Conservation (phyloP, 257 asterid genomes). For the Nicotiana sylvestris region DNA sequence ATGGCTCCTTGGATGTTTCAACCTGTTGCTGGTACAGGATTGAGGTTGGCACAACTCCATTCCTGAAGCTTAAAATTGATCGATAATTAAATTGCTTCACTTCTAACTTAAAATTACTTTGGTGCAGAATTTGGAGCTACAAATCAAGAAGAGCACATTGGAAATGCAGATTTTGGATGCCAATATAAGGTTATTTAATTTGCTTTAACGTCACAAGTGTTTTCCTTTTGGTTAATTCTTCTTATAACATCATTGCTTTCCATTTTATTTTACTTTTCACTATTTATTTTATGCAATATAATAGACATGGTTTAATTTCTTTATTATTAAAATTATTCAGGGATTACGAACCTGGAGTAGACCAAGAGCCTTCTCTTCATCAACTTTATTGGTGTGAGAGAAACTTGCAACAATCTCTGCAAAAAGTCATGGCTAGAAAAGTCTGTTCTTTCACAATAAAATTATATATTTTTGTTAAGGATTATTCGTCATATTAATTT, state of each 20-base stretch:
- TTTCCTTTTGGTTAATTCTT: neutral
- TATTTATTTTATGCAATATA: neutral
- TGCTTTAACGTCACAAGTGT: neutral
- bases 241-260: neutral
- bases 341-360: constrained; percentile 42
- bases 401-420: constrained; percentile 39
- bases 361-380: constrained; percentile 51
- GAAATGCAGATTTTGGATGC: constrained; percentile 46
- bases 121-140: constrained; percentile 49
- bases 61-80: too few relatives aligned
- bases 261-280: neutral
- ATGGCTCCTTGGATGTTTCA: too few relatives aligned
- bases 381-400: constrained; percentile 58
- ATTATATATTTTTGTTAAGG: neutral
- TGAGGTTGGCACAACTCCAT: too few relatives aligned
- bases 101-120: neutral
- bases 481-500: neutral
- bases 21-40: too few relatives aligned
- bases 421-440: constrained; percentile 12
- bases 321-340: constrained; percentile 13
- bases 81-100: too few relatives aligned
- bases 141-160: constrained; percentile 34
- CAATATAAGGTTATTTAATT: constrained; percentile 36
- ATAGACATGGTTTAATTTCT: neutral
- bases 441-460: neutral